Evolutionary conservation across 768 basidiomycete genomes (phyloP), one percentile per base, ranked within the genome.

Genomic region (Suillus americanus): DNA sequence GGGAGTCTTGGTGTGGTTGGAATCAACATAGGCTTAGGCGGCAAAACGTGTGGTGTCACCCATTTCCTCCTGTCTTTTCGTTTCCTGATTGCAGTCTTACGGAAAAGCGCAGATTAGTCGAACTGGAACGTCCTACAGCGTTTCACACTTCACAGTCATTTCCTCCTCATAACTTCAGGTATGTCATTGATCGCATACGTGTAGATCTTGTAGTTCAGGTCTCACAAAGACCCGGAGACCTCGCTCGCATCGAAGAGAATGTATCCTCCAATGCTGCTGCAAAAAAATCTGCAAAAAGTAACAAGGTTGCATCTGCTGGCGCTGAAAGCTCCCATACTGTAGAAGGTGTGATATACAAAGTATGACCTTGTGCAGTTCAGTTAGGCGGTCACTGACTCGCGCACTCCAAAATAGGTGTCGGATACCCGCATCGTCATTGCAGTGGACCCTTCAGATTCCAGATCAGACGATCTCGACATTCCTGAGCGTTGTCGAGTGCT

Each of bases 321-420:
- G 71, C 71, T 13, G 83, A 82, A 43, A 77, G 68, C 64, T 55
- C 65, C 66, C 72, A 66, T 67, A 80, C 79, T 1, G 73, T 81
- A 2, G 92, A 96, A 72, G 95, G 95, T 1, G 92, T 97, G 2
- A 89, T 97, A 2, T 97, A 94, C 77, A 91, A 92, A 78, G 93
- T 89, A 57, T 13, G 75, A 61, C 0, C 48, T 14, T n/a, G 18
- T 59, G 16, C 18, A 37, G 33, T 20, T 37, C 28, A 61, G 59
- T 28, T 46, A 3, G 7, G 14, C 30, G 8, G n/a, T 13, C 16
- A 30, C 20, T 6, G 35, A 25, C 35, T 57, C 5, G 57, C 40
- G 25, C 62, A 41, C 63, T 41, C 18, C 30, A 30, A 14, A 46
- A 30, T 63, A 94, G 92, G 88, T 95, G 3, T 89, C 92, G 5